Conservation (phyloP, 345 rosid species). For the Melastoma malabathricum region DNA sequence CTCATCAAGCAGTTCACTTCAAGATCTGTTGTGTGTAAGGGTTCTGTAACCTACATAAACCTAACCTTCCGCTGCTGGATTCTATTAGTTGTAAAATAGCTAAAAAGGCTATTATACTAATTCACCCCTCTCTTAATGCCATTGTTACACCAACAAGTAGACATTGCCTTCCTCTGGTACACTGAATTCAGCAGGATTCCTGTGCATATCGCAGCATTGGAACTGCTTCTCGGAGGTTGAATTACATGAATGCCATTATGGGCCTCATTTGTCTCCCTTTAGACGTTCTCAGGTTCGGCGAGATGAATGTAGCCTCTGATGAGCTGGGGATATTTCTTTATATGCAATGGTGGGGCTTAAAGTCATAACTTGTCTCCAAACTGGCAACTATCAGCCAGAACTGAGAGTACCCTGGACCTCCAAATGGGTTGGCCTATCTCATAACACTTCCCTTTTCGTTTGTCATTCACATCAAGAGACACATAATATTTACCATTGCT, state of each 20-base stretch:
- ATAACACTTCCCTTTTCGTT: slow-evolving; percentile 4
- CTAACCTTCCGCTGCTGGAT: too few relatives aligned
- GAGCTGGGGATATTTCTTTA: not conserved
- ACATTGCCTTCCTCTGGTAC: not conserved
- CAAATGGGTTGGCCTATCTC: not conserved
- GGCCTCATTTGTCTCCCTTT: not conserved
- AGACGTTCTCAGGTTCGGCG: slow-evolving; percentile 1
- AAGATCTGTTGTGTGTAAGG: too few relatives aligned
- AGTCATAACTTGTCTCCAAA: not conserved
- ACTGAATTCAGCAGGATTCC: slow-evolving; percentile 4
- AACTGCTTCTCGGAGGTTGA: not conserved
- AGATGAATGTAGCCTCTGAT: not conserved
- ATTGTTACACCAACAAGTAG: too few relatives aligned
- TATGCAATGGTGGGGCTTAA: not conserved
- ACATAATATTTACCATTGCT: not conserved
- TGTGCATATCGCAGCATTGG: not conserved
- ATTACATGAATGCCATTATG: not conserved
- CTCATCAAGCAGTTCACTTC: too few relatives aligned
- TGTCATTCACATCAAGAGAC: slow-evolving; percentile 1
- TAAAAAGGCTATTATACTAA: too few relatives aligned
- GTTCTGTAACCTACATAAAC: too few relatives aligned
- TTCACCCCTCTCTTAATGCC: too few relatives aligned
- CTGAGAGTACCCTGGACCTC: too few relatives aligned
- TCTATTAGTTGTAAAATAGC: too few relatives aligned
- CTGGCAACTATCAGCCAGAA: slow-evolving; percentile 1